Evolutionary conservation across 345 rosid species (phyloP), one percentile per base, ranked within the genome.

Genomic region (Lumnitzera racemosa): DNA sequence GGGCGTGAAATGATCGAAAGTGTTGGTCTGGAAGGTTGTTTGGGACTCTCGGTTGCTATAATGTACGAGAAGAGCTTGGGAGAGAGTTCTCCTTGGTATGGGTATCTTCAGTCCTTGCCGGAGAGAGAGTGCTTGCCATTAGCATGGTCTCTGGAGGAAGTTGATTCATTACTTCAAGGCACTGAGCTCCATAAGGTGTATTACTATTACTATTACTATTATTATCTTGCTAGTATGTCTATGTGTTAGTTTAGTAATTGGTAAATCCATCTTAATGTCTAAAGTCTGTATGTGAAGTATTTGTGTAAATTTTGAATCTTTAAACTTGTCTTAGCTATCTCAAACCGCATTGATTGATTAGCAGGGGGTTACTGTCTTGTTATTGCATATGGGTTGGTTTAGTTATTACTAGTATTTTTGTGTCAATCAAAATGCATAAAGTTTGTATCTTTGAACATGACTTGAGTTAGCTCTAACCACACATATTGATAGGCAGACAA

Each of bases 121-220:
- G 36, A 69, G 6, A 74, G 67, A 50, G 90, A 89, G 61, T 72
- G 66, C 64, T 59, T 91, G 72, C 95, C 96, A 13, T 68, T 82
- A 16, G 75, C 85, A 48, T 91, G 98, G 96, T 69, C 89, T 3
- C 50, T 68, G 59, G 66, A 61, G 24, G 88, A 89, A 27, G 59
- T 91, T 49, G 88, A 91, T 65, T 74, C 67, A 46, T 78, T 91
- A 13, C 89, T 91, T 29, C 51, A 52, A 5, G 95, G 96, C 47
- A 91, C 96, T 51, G 98, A 91, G 80, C 89, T 91, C 49, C 92
- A 91, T 63, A 72, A 81, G 89, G 98, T 91, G 14, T 11, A 52
- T 52, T 3, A 16, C 12, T 13, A 16, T 25, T 16, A 16, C 25
- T 25, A n/a, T 52, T 12, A 16, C 12, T 15, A 51, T 24, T 51